Evolutionary conservation across 1,284 basidiomycete species (phyloP).

Genomic region (Malassezia caprae): DNA sequence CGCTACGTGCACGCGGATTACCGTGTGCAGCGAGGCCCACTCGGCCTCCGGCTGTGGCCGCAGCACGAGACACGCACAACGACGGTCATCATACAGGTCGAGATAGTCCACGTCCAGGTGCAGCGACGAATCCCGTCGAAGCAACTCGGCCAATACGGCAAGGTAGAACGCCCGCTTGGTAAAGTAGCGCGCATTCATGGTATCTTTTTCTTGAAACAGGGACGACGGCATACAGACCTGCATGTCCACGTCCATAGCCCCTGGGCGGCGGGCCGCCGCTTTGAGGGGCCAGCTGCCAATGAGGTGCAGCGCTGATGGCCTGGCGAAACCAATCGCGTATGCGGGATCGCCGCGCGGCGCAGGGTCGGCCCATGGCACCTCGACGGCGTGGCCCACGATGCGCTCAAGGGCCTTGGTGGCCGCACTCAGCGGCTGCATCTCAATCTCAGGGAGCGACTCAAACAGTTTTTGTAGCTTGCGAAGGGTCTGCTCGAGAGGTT

Average conservation of each 20-base stretch:
- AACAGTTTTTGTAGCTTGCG: slow-evolving; percentile 34
- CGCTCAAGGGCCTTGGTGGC: slow-evolving; percentile 49
- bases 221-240: slow-evolving; percentile 51
- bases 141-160: slow-evolving; percentile 63
- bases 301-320: slow-evolving; percentile 64
- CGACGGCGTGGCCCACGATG: slow-evolving; percentile 49
- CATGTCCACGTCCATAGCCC: slow-evolving; percentile 39
- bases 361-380: slow-evolving; percentile 51
- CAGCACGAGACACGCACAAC: slow-evolving; percentile 61
- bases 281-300: slow-evolving; percentile 47
- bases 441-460: slow-evolving; percentile 21
- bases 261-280: slow-evolving; percentile 29
- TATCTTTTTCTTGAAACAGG: slow-evolving; percentile 90
- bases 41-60: slow-evolving; percentile 53
- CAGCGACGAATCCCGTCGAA: slow-evolving; percentile 50
- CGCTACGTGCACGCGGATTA: slow-evolving; percentile 65
- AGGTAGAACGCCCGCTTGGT: slow-evolving; percentile 88
- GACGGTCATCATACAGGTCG: slow-evolving; percentile 58
- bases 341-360: slow-evolving; percentile 50
- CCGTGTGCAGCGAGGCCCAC: slow-evolving; percentile 58
- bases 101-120: slow-evolving; percentile 58
- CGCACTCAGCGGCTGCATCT: slow-evolving; percentile 19
- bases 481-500: slow-evolving; percentile 35
- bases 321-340: slow-evolving; percentile 64
- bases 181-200: slow-evolving; percentile 77